phyloP scores from a whole-genome alignment of 352 stramenopile species.

The Elongisporangium undulatum region DNA sequence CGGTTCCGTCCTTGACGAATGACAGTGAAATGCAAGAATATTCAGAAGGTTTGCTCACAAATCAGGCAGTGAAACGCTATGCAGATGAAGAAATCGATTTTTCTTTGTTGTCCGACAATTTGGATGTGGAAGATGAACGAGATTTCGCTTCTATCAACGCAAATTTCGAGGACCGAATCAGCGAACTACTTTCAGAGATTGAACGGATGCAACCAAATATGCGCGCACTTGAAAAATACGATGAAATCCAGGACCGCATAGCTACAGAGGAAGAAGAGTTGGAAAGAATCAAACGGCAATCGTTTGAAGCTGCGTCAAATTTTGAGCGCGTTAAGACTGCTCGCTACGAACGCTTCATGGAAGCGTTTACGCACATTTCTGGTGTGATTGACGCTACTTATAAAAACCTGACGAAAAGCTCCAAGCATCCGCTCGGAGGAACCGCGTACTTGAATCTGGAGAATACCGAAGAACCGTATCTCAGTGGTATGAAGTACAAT shows the following conservation, averaged over 20 bases:
- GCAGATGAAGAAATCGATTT: constrained; percentile 86
- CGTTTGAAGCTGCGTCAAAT: constrained; percentile 48
- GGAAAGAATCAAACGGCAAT: constrained; percentile 63
- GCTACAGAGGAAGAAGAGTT: constrained; percentile 76
- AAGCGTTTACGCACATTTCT: constrained; percentile 94
- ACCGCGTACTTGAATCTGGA: constrained; percentile 85
- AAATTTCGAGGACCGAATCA: constrained; percentile 65
- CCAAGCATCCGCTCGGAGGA: constrained; percentile 93
- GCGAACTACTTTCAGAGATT: constrained; percentile 69
- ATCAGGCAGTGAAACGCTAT: constrained; percentile 37
- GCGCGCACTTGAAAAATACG: constrained; percentile 89
- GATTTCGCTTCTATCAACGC: constrained; percentile 84
- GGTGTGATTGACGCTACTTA: constrained; percentile 94
- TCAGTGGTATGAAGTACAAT: constrained; percentile 99
- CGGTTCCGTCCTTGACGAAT: constrained; percentile 1
- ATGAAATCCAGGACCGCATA: constrained; percentile 80
- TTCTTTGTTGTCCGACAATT: constrained; percentile 68
- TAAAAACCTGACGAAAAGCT: constrained; percentile 97
- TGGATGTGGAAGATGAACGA: constrained; percentile 71
- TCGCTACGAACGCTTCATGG: constrained; percentile 85
- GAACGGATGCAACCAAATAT: constrained; percentile 98
- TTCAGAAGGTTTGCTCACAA: constrained; percentile 42
- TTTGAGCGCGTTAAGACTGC: constrained; percentile 76
- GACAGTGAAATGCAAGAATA: constrained; percentile 17
- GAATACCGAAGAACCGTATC: constrained; percentile 93